A percentile compares a stretch with the other conserved stretches of the same genome.
phyloP scores from a whole-genome alignment of 2,329 filamentous ascomycete genomes.

The Penicillium sp. region DNA sequence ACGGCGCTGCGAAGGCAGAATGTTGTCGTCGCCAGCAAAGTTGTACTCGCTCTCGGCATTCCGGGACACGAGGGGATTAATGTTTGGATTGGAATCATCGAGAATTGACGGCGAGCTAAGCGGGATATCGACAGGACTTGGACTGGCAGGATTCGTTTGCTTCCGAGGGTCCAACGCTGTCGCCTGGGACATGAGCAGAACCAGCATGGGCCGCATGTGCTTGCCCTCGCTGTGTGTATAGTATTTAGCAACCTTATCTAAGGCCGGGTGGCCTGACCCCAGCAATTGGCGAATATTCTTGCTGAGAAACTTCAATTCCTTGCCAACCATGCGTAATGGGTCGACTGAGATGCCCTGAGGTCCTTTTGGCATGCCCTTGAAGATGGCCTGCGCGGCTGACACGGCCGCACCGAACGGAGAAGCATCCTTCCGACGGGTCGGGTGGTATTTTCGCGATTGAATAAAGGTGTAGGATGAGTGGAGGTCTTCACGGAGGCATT shows the following conservation, averaged over 20 bases:
- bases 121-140: constrained; percentile 56
- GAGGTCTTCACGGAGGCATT: constrained; percentile 42
- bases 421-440: constrained; percentile 40
- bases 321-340: constrained; percentile 84
- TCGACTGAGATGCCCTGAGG: constrained; percentile 70
- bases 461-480: constrained; percentile 22
- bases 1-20: constrained; percentile 88
- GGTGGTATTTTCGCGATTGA: constrained; percentile 41
- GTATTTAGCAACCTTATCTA: constrained; percentile 96
- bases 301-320: constrained; percentile 94
- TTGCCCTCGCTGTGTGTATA: constrained; percentile 97
- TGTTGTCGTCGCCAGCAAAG: constrained; percentile 54
- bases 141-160: constrained; percentile 40
- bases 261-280: constrained; percentile 88
- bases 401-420: constrained; percentile 47
- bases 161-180: constrained; percentile 75
- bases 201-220: constrained; percentile 90
- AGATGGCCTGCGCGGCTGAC: constrained; percentile 54
- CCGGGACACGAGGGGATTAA: constrained; percentile 55
- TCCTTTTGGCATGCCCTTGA: constrained; percentile 44
- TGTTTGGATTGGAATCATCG: constrained; percentile 77
- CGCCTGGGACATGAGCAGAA: constrained; percentile 93
- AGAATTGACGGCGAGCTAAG: constrained; percentile 66
- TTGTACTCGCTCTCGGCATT: constrained; percentile 38
- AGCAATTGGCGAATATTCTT: constrained; percentile 92